Base-by-base conservation (phyloP, 352 stramenopile species). In the Achlya hypogyna region DNA sequence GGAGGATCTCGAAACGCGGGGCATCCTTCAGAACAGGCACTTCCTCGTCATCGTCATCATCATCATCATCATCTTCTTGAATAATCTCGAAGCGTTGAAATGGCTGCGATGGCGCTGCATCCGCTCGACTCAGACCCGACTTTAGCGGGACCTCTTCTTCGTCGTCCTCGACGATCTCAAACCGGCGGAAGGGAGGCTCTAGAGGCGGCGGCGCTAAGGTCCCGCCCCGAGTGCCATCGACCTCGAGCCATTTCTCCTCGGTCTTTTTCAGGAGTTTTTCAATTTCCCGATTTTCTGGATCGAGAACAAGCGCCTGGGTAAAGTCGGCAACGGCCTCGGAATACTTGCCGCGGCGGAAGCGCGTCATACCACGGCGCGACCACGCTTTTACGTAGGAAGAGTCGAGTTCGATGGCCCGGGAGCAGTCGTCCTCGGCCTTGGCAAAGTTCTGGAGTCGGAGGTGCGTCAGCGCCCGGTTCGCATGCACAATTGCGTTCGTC, bases 311-410 rank as follows among this genome's bases (percentile, higher is more conserved):
- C 23, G 83, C 87, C 35, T 80, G 58, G 53, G 89, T 63, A 60
- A 97, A 97, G 64, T 97, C 89, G 14, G 78, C 64, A 14, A 92
- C 69, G 2, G 89, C 91, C 9, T 93, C 78, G 6, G 74, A 73
- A 71, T 96, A 97, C 43, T 91, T 93, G n/a, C 87, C 86, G 29
- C 85, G 78, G 6, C 82, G 77, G 62, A 96, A 91, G 27, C 87
- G 82, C 34, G 84, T 87, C 51, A 73, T 69, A 14, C 88, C 92
- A 42, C 92, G 80, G 51, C 90, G 79, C 40, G 74, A 82, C 73
- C 87, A 89, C 4, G 86, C 88, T 71, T 98, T 98, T 35, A 78
- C 70, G 56, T 97, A 98, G 5, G 34, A 64, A n/a, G 83, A 71
- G 69, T 98, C 84, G 6, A 96, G 73, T 18, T 79, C 25, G 29